Evolutionary conservation across 1,284 basidiomycete species (phyloP).

Genomic region (Leccinum subfulvum): DNA sequence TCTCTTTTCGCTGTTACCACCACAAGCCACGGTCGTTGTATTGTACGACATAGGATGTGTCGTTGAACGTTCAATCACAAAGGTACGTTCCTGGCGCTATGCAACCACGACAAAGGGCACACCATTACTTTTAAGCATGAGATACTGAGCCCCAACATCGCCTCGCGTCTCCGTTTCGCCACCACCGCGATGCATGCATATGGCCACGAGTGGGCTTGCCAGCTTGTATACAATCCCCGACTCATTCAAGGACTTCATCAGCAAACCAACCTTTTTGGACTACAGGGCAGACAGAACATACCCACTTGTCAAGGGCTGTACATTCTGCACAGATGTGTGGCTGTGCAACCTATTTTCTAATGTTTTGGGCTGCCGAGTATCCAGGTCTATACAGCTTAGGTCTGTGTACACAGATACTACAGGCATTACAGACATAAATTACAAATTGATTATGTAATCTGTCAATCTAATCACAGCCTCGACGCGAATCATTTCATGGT

Average conservation of each 20-base stretch:
- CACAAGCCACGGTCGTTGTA: neutral
- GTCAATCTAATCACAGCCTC: too few relatives aligned
- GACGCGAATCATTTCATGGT: too few relatives aligned
- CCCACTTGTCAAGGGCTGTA: too few relatives aligned
- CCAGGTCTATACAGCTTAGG: too few relatives aligned
- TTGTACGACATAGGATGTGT: neutral
- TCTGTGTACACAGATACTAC: too few relatives aligned
- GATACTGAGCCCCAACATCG: neutral
- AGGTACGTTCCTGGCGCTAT: neutral
- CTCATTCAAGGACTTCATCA: neutral
- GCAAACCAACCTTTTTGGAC: too few relatives aligned
- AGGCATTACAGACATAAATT: too few relatives aligned
- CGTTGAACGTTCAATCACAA: neutral
- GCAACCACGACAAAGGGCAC: neutral
- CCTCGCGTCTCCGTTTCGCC: neutral
- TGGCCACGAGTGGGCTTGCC: neutral
- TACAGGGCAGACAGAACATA: too few relatives aligned
- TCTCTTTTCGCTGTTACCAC: neutral
- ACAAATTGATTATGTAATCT: too few relatives aligned
- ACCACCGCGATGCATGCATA: neutral
- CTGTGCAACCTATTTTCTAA: too few relatives aligned
- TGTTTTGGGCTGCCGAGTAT: too few relatives aligned
- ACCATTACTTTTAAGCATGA: neutral
- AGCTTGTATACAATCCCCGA: neutral
- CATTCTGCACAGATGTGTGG: too few relatives aligned